A percentile compares a stretch with the other conserved stretches of the same genome.
phyloP scores from a whole-genome alignment of 2,329 filamentous ascomycete genomes.

The Colletotrichum eleusines region DNA sequence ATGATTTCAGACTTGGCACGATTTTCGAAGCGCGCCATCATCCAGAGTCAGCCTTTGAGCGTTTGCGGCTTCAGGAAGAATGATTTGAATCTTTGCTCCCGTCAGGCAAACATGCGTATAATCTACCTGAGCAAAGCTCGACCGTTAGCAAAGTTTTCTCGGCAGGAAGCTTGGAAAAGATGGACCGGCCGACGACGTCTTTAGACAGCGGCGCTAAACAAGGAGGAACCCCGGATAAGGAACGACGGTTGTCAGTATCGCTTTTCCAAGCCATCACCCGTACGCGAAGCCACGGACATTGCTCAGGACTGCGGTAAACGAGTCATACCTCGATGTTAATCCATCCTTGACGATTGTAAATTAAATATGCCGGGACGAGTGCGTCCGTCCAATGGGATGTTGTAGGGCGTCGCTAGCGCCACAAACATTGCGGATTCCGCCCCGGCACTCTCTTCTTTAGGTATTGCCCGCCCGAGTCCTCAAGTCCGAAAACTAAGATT shows the following conservation, averaged over 20 bases:
- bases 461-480: neutral
- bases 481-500: conserved; percentile 10
- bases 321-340: conserved; percentile 28
- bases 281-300: conserved; percentile 21
- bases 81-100: neutral
- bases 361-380: conserved; percentile 12
- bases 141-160: neutral
- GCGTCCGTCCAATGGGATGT: conserved; percentile 24
- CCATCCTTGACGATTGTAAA: conserved; percentile 9
- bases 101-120: neutral
- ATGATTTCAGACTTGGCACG: neutral
- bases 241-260: neutral
- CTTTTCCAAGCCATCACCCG: neutral
- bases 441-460: conserved; percentile 1
- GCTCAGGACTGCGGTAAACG: conserved; percentile 30
- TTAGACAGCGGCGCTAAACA: neutral
- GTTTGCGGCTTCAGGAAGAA: neutral
- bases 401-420: conserved; percentile 21
- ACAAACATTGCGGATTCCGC: conserved; percentile 33
- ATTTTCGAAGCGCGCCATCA: neutral
- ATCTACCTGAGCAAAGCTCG: conserved; percentile 14
- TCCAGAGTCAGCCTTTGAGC: neutral
- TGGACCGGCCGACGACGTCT: neutral
- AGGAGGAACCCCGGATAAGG: neutral
- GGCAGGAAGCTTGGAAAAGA: too few relatives aligned